A percentile compares a stretch with the other conserved stretches of the same genome.
Conservation (phyloP, 1,139 yeast species). For the Hemisphaericaspora xylofermentans region DNA sequence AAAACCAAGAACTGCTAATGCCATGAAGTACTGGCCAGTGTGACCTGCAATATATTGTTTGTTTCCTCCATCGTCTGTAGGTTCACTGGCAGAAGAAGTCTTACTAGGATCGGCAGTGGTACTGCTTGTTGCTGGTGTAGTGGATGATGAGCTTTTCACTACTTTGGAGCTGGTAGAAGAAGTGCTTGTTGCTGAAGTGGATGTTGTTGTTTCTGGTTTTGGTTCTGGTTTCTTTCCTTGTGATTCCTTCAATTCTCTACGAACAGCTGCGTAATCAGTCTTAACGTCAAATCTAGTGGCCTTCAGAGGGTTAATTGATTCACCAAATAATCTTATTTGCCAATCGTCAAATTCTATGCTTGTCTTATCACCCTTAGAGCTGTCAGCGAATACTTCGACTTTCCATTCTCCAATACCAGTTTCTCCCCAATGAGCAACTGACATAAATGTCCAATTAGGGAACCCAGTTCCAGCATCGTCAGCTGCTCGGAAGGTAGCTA, state of each 20-base stretch:
- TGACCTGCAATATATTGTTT: slow-evolving; percentile 36
- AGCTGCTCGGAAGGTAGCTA: slow-evolving; percentile 67
- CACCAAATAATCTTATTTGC: slow-evolving; percentile 85
- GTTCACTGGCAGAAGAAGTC: slow-evolving; percentile 7
- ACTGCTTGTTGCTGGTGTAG: slow-evolving; percentile 1
- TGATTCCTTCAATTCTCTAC: slow-evolving; percentile 29
- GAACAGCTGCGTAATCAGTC: slow-evolving; percentile 40
- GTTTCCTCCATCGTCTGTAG: slow-evolving; percentile 30
- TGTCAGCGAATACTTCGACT: slow-evolving; percentile 50
- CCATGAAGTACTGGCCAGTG: slow-evolving; percentile 59
- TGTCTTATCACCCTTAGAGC: slow-evolving; percentile 18
- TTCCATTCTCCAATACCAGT: slow-evolving; percentile 81
- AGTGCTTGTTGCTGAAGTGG: slow-evolving; percentile 1
- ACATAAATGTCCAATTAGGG: slow-evolving; percentile 86
- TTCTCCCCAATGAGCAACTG: slow-evolving; percentile 99
- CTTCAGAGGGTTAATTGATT: slow-evolving; percentile 58
- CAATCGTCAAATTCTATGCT: slow-evolving; percentile 60
- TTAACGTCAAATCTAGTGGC: slow-evolving; percentile 49
- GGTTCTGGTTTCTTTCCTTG: slow-evolving; percentile 9
- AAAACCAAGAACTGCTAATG: slow-evolving; percentile 60
- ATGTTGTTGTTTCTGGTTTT: slow-evolving; percentile 1
- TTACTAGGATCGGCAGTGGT: slow-evolving; percentile 11
- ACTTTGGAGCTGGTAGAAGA: slow-evolving; percentile 3
- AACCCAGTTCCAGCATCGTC: slow-evolving; percentile 67
- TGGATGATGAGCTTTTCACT: neutral